Percentiles rank a stretch among this genome's conserved stretches.
Evolutionary conservation across 148 eudicot species (phyloP).

Genomic region (Pharnaceum exiguum): DNA sequence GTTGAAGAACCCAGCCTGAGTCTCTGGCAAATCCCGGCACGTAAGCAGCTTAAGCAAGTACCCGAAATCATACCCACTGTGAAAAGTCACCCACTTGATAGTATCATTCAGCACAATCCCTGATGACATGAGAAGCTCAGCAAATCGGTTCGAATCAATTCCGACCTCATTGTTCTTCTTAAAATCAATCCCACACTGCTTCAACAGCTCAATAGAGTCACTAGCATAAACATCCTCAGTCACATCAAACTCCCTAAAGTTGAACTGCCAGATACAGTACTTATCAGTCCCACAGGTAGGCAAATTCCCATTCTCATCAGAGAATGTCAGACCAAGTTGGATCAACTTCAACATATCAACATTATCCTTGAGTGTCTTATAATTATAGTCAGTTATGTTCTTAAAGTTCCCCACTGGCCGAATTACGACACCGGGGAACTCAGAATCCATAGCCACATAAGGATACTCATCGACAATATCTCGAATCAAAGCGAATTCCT

Average conservation of each 20-base stretch:
- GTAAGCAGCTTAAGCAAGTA: conserved; percentile 36
- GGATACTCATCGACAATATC: conserved; percentile 35
- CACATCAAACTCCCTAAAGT: conserved; percentile 42
- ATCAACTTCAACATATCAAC: conserved; percentile 47
- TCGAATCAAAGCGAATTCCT: conserved; percentile 35
- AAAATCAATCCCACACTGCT: conserved; percentile 44
- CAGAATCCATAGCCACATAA: conserved; percentile 47
- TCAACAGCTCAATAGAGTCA: conserved; percentile 39
- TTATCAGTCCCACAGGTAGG: conserved; percentile 41
- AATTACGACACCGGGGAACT: conserved; percentile 41
- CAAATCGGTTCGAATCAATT: conserved; percentile 36
- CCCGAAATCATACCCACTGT: conserved; percentile 50
- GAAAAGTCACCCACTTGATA: conserved; percentile 40
- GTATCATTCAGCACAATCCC: conserved; percentile 38
- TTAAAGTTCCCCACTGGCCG: conserved; percentile 34
- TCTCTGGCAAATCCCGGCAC: conserved; percentile 32
- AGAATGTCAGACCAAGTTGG: conserved; percentile 39
- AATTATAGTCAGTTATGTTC: conserved; percentile 36
- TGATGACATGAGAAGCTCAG: conserved; percentile 45
- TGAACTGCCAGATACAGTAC: conserved; percentile 44
- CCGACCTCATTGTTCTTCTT: conserved; percentile 34
- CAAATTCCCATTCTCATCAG: conserved; percentile 35
- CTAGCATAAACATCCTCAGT: conserved; percentile 39
- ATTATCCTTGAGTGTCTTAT: conserved; percentile 36
- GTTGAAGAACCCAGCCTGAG: conserved; percentile 34